Conservation (phyloP, 2,329 filamentous ascomycete species). For the Lojkania enalia region DNA sequence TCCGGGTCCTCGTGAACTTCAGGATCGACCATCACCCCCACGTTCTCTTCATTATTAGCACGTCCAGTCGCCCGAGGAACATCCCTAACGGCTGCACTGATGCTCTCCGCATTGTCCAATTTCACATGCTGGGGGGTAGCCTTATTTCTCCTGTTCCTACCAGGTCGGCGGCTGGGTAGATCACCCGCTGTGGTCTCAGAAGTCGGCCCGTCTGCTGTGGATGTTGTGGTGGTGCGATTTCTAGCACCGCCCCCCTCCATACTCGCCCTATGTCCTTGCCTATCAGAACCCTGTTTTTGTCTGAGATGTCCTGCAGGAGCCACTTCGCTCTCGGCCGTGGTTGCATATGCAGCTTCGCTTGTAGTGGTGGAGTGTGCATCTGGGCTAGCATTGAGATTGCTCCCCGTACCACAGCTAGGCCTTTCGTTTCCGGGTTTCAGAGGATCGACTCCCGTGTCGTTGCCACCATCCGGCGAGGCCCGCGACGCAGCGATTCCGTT, state of each 20-base stretch:
- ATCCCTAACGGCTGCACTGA: constrained; percentile 15
- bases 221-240: not conserved
- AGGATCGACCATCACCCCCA: constrained; percentile 45
- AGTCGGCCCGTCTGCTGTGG: constrained; percentile 4
- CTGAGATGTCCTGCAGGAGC: constrained; percentile 16
- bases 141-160: constrained; percentile 32
- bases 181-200: constrained; percentile 18
- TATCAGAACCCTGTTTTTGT: too few relatives aligned
- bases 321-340: constrained; percentile 20
- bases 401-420: constrained; percentile 11
- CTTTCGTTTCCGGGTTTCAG: constrained; percentile 12
- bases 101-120: constrained; percentile 23
- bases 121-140: constrained; percentile 30
- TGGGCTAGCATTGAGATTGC: not conserved
- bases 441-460: constrained; percentile 7
- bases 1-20: constrained; percentile 52
- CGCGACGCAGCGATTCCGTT: constrained; percentile 48
- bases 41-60: constrained; percentile 18
- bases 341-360: constrained; percentile 14
- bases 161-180: constrained; percentile 15
- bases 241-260: constrained; percentile 9
- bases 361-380: not conserved
- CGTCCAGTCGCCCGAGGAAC: constrained; percentile 22
- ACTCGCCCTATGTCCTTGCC: constrained; percentile 14
- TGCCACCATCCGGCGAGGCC: constrained; percentile 49